phyloP scores from a whole-genome alignment of 805 yeast genomes.

The Saturnispora diversa region DNA sequence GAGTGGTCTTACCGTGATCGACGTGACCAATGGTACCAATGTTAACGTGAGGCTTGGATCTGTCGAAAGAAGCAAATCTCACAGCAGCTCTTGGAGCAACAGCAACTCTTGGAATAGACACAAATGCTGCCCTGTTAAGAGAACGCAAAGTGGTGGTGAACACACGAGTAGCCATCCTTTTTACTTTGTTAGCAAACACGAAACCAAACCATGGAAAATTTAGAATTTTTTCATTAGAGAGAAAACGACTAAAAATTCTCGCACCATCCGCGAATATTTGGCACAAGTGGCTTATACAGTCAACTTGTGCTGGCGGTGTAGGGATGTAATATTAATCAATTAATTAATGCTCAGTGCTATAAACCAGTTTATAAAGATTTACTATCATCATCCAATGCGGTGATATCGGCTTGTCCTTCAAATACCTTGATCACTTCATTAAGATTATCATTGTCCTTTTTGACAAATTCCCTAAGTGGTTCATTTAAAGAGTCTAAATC shows the following conservation, averaged over 20 bases:
- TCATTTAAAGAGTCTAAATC: constrained; percentile 17
- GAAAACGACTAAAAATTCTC: no score
- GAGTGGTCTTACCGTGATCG: constrained; percentile 97
- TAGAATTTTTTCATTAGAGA: no score
- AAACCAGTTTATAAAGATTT: no score
- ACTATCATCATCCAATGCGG: neutral
- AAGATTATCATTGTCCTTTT: constrained; percentile 25
- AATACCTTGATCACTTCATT: constrained; percentile 8
- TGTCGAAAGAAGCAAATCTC: constrained; percentile 68
- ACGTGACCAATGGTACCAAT: constrained; percentile 98
- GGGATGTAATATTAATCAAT: no score
- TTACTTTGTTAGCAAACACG: neutral
- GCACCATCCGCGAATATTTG: no score
- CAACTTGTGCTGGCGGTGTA: no score
- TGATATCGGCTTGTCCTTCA: neutral
- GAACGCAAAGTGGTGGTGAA: constrained; percentile 24
- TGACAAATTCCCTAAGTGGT: constrained; percentile 26
- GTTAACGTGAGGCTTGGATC: constrained; percentile 94
- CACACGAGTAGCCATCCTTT: constrained; percentile 28
- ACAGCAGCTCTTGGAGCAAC: constrained; percentile 20
- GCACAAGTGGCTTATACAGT: no score
- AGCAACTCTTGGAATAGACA: constrained; percentile 15
- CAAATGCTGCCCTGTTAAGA: constrained; percentile 23
- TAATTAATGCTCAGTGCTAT: no score
- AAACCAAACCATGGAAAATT: no score